Base-by-base conservation (phyloP, 2,329 filamentous ascomycete genomes). In the Pyrenophora teres region DNA sequence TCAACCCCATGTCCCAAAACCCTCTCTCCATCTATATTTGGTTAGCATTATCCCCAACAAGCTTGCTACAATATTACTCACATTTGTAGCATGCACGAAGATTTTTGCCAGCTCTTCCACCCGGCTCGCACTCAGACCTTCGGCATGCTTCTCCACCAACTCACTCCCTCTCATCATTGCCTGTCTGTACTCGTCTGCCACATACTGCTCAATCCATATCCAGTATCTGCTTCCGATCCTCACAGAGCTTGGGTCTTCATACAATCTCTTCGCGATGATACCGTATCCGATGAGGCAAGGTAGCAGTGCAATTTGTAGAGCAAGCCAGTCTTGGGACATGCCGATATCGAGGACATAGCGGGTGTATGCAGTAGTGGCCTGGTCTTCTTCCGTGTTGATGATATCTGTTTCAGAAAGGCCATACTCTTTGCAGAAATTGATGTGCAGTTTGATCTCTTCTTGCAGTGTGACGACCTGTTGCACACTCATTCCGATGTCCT, bases 261-360 rank as follows among this genome's bases (percentile, higher is more conserved):
- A 80, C 3, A 96, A 79, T 64, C 90, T 83, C 64, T 81, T 81
- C 5, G 90, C 93, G 53, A 95, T 89, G 49, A 84, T 84, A 8
- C 87, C 87, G 71, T 97, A 97, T 36, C 93, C 93, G n/a, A 97
- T 82, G 27, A 96, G 79, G 69, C 93, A 97, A 0, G 93, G 92
- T 12, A 92, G 86, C 46, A 97, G 80, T 4, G 90, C 87, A 56
- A 97, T 79, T 67, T 96, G 91, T 8, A 97, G 81, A 3, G 87
- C 92, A 38, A 97, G 80, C 86, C 88, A 95, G 76, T 96, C 92
- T 68, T 94, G 86, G 1, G 88, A 91, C 63, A 91, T 86, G 6
- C 93, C 93, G 16, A 96, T 81, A 65, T 97, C 93, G 47, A 97
- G 85, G 21, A 96, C 87, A 71, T 93, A 96, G 68, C 75, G 78